Conservation (phyloP, 768 basidiomycete species). For the Suillus alpinus region DNA sequence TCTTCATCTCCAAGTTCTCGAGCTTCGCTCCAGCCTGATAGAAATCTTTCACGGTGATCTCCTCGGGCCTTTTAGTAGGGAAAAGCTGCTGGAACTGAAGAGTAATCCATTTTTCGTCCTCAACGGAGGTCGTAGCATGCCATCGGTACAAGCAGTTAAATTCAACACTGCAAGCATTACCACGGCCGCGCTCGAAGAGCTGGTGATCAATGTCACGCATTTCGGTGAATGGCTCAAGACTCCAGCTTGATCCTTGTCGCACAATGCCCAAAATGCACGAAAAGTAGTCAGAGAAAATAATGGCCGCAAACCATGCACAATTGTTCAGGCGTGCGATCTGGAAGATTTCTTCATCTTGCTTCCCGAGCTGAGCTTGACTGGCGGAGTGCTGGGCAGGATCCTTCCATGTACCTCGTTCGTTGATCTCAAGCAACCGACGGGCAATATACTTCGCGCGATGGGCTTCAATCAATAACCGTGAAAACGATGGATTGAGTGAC, state of each 20-base stretch:
- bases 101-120: constrained; percentile 70
- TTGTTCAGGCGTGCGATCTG: constrained; percentile 77
- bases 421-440: constrained; percentile 71
- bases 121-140: constrained; percentile 78
- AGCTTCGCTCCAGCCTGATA: constrained; percentile 40
- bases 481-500: constrained; percentile 18
- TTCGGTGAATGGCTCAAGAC: constrained; percentile 73
- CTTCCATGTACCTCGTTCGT: constrained; percentile 64
- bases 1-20: constrained; percentile 31
- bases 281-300: constrained; percentile 82
- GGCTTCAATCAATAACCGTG: not conserved
- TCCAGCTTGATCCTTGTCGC: constrained; percentile 74
- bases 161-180: constrained; percentile 84
- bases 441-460: constrained; percentile 63
- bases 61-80: constrained; percentile 46
- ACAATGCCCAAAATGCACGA: constrained; percentile 77
- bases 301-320: constrained; percentile 74
- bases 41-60: constrained; percentile 50
- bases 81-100: constrained; percentile 53
- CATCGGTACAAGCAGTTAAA: constrained; percentile 85
- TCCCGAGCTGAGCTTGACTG: constrained; percentile 34
- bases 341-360: constrained; percentile 74
- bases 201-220: constrained; percentile 60
- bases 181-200: constrained; percentile 73
- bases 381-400: constrained; percentile 49